phyloP scores from a whole-genome alignment of 192 early-diverging fungal species.

The Thoreauomyces humboldtii region DNA sequence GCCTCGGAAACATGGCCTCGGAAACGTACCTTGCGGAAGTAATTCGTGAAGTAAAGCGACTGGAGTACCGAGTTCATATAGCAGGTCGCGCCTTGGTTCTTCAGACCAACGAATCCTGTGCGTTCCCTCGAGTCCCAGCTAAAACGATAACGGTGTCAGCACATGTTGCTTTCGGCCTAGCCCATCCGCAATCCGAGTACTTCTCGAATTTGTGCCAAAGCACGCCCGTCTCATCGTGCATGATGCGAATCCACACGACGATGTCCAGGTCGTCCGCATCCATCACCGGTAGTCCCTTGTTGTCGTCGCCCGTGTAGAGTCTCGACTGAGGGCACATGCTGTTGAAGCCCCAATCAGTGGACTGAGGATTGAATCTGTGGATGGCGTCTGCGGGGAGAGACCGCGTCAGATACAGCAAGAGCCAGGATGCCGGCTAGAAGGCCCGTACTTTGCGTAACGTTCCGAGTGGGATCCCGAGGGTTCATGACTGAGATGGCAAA shows the following conservation, averaged over 20 bases:
- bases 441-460: slow-evolving; percentile 49
- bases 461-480: slow-evolving; percentile 60
- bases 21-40: slow-evolving; percentile 70
- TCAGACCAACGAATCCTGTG: slow-evolving; percentile 91
- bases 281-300: slow-evolving; percentile 4
- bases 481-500: slow-evolving; percentile 80
- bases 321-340: slow-evolving; percentile 60
- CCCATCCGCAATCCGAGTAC: slow-evolving; percentile 39
- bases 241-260: slow-evolving; percentile 69
- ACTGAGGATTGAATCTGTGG: slow-evolving; percentile 79
- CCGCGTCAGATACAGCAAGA: background rate
- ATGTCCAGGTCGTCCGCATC: slow-evolving; percentile 47
- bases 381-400: slow-evolving; percentile 52
- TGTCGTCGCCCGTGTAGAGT: slow-evolving; percentile 42
- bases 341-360: slow-evolving; percentile 96
- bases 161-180: too few species aligned
- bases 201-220: slow-evolving; percentile 94
- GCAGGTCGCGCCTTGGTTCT: slow-evolving; percentile 97
- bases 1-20: too few species aligned
- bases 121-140: slow-evolving; percentile 87
- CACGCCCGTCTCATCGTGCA: slow-evolving; percentile 85
- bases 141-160: background rate
- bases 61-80: slow-evolving; percentile 99
- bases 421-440: background rate
- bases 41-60: slow-evolving; percentile 90